A percentile compares a stretch with the other conserved stretches of the same genome.
These are phyloP conservation scores for Dendrocalamus sinicus DNA, from an alignment of 176 grass and related monocot genomes.

Conservation along the genomic window DNA sequence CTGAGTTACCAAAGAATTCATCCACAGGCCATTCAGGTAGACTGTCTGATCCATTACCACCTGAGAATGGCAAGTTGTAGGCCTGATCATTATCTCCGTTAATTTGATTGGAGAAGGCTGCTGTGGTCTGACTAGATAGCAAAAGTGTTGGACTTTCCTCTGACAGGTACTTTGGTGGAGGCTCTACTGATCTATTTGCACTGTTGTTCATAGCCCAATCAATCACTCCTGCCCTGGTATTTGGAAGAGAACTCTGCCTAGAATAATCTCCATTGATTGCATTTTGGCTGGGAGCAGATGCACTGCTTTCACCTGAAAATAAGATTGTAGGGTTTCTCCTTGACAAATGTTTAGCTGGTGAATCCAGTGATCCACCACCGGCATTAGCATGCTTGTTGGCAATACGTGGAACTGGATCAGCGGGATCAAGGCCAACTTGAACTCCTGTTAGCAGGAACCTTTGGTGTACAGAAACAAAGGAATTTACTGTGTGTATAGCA, in stretches of 20 bases:
- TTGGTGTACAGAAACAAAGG: constrained; percentile 74
- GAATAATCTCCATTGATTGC: constrained; percentile 32
- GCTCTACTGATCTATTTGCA: constrained; percentile 28
- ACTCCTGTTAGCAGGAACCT: constrained; percentile 89
- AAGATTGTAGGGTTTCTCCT: constrained; percentile 24
- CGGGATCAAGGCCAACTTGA: constrained; percentile 72
- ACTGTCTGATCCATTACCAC: constrained; percentile 46
- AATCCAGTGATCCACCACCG: constrained; percentile 24
- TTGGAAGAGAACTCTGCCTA: constrained; percentile 44
- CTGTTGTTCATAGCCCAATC: constrained; percentile 39
- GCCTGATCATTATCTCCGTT: constrained; percentile 30
- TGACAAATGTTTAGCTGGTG: constrained; percentile 38
- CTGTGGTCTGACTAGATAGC: constrained; percentile 43
- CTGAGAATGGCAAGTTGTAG: constrained; percentile 49
- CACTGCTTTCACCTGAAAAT: constrained; percentile 47
- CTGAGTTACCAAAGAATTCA: constrained; percentile 57
- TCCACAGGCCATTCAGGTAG: constrained; percentile 69
- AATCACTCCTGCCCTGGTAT: constrained; percentile 8
- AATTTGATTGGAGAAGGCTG: constrained; percentile 51
- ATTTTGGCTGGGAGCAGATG: constrained; percentile 43
- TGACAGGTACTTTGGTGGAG: constrained; percentile 31
- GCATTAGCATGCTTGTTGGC: constrained; percentile 37
- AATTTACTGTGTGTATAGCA: constrained; percentile 77
- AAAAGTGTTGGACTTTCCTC: constrained; percentile 34
- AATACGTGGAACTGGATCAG: constrained; percentile 57